A percentile compares a stretch with the other conserved stretches of the same genome.
phyloP scores from a whole-genome alignment of 441 rosid species.

The Adansonia madagascariensis region DNA sequence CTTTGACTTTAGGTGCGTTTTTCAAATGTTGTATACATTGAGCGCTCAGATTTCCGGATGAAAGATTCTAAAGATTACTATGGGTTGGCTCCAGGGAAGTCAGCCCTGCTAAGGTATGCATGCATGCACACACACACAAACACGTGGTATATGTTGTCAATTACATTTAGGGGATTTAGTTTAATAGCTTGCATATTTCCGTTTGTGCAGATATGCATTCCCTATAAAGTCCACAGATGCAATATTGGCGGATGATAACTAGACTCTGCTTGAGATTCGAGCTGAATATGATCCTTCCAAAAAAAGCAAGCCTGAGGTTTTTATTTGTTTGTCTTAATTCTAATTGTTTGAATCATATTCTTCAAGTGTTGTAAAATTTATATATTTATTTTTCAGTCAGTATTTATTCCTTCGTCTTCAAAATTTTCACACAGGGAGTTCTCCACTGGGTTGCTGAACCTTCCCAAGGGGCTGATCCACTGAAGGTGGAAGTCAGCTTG shows the following conservation, averaged over 20 bases:
- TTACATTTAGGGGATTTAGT: not conserved
- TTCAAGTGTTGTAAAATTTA: not conserved
- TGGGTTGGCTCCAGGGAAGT: constrained; percentile 96
- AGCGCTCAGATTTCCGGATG: constrained; percentile 82
- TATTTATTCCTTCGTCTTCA: not conserved
- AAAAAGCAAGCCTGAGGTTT: constrained; percentile 85
- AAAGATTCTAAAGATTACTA: constrained; percentile 91
- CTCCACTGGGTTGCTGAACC: constrained; percentile 92
- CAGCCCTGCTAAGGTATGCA: constrained; percentile 70
- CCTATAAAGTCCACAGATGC: constrained; percentile 87
- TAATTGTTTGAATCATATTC: not conserved
- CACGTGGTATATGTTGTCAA: constrained; percentile 2
- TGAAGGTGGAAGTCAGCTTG: constrained; percentile 83
- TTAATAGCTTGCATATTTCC: constrained; percentile 12
- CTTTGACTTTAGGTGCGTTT: constrained; percentile 61
- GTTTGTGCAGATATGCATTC: constrained; percentile 70
- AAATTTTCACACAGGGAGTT: constrained; percentile 64
- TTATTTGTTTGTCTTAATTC: constrained; percentile 10
- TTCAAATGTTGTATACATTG: constrained; percentile 80
- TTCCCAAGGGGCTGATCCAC: constrained; percentile 59
- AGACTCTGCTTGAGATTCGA: constrained; percentile 69
- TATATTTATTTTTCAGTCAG: not conserved
- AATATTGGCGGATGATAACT: constrained; percentile 76
- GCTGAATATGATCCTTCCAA: constrained; percentile 89
- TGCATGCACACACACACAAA: not conserved